Evolutionary conservation across 78 protist species (phyloP).

Genomic region (Dictyostelium citrinum): DNA sequence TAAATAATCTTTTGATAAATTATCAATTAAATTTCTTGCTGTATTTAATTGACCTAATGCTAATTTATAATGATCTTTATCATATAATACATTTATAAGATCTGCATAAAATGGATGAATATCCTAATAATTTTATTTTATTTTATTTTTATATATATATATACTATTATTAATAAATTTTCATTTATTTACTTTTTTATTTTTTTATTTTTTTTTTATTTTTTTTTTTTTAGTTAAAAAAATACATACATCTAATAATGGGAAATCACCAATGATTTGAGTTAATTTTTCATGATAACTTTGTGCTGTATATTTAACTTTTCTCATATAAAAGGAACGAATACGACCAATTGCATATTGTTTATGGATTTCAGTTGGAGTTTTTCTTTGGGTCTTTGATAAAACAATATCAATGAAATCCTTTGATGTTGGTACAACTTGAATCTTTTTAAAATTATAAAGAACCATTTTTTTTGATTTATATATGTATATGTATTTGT

Average conservation of each 20-base stretch:
- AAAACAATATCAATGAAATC: slow-evolving; percentile 98
- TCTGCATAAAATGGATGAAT: slow-evolving; percentile 99
- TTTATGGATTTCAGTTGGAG: slow-evolving; percentile 99
- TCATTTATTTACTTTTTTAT: background rate
- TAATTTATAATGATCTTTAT: slow-evolving; percentile 99
- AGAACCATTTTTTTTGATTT: slow-evolving; percentile 64
- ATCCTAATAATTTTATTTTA: no score
- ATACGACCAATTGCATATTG: slow-evolving; percentile 94
- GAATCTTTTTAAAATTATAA: slow-evolving; percentile 96
- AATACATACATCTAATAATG: slow-evolving; percentile 94
- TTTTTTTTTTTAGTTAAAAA: background rate
- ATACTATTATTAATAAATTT: background rate
- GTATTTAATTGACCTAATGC: slow-evolving; percentile 98
- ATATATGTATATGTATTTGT: background rate
- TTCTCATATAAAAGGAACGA: slow-evolving; percentile 97
- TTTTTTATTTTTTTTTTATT: no score
- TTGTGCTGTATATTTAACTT: slow-evolving; percentile 96
- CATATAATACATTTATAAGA: slow-evolving; percentile 98
- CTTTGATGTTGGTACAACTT: slow-evolving; percentile 94
- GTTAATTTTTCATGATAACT: slow-evolving; percentile 93
- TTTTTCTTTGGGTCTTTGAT: slow-evolving; percentile 97
- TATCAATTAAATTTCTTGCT: slow-evolving; percentile 90
- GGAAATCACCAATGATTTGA: slow-evolving; percentile 97
- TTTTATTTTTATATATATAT: no score
- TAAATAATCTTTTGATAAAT: slow-evolving; percentile 96